These are phyloP conservation scores for Pythium phragmitis DNA, from an alignment of 352 stramenopile genomes.

Conservation along the genomic window DNA sequence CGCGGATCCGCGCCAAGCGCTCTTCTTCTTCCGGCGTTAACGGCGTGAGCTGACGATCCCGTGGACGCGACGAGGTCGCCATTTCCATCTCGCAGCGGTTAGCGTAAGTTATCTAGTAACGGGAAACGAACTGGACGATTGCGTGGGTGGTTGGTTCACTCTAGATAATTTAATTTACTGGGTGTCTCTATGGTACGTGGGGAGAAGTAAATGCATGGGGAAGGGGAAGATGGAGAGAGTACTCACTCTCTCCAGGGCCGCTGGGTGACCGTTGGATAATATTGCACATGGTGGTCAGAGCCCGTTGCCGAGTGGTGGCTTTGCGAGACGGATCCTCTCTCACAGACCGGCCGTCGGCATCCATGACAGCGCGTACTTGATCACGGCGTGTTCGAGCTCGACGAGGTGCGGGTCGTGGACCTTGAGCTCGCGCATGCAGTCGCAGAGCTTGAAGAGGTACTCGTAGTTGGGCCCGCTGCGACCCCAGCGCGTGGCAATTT, in stretches of 20 bases:
- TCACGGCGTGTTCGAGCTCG: conserved; percentile 63
- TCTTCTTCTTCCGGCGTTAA: conserved; percentile 40
- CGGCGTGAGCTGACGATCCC: conserved; percentile 15
- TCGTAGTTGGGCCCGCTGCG: conserved; percentile 82
- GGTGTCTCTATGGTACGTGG: conserved; percentile 8
- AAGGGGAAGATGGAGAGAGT: neutral
- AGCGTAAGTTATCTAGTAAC: neutral
- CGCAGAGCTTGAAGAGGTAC: conserved; percentile 82
- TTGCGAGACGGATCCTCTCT: neutral
- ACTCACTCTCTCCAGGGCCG: too few relatives aligned
- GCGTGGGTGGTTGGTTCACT: neutral
- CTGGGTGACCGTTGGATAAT: neutral
- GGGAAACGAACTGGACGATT: neutral
- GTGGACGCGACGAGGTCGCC: too few relatives aligned
- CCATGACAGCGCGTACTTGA: conserved; percentile 50
- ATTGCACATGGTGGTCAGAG: neutral
- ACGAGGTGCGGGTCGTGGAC: conserved; percentile 76
- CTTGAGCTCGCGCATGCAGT: conserved; percentile 73
- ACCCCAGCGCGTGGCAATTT: conserved; percentile 71
- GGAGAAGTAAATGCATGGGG: neutral
- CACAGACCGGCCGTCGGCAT: conserved; percentile 34
- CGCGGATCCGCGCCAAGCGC: conserved; percentile 30
- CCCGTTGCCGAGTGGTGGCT: too few relatives aligned
- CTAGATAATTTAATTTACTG: neutral
- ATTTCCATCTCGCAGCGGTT: conserved; percentile 18